Percentiles rank a stretch among this genome's conserved stretches.
Evolutionary conservation across 2,329 filamentous ascomycete genomes (phyloP).

Genomic region (Cladophialophora yegresii): DNA sequence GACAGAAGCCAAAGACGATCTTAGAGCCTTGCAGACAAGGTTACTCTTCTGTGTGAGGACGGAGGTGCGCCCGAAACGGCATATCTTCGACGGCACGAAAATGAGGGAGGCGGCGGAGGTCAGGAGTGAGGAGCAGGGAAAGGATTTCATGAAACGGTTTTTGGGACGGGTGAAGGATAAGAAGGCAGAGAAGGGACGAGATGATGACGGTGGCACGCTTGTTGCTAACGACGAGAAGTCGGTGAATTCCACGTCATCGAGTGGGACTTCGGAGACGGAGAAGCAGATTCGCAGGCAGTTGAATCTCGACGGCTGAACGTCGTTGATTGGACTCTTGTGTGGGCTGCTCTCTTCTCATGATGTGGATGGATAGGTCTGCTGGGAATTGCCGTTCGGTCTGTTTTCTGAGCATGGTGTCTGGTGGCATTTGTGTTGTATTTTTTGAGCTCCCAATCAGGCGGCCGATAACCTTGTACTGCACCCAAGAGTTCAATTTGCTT

Average conservation of each 20-base stretch:
- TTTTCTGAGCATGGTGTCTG: background rate
- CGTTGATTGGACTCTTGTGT: background rate
- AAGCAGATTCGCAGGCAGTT: constrained; percentile 27
- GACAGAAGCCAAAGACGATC: constrained; percentile 72
- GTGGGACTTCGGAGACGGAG: constrained; percentile 21
- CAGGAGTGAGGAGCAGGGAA: constrained; percentile 29
- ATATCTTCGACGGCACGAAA: constrained; percentile 41
- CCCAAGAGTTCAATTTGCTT: background rate
- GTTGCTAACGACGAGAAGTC: background rate
- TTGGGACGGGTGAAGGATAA: constrained; percentile 17
- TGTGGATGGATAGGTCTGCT: background rate
- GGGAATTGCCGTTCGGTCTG: background rate
- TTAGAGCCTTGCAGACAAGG: constrained; percentile 74
- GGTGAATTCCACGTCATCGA: background rate
- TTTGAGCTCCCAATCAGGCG: background rate
- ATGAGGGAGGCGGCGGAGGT: constrained; percentile 24
- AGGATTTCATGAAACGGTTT: constrained; percentile 33
- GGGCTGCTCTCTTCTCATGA: background rate
- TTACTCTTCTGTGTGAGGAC: constrained; percentile 71
- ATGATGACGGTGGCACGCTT: background rate
- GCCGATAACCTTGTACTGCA: background rate
- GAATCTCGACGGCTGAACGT: constrained; percentile 15
- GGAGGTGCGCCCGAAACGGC: constrained; percentile 57
- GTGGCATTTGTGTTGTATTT: background rate
- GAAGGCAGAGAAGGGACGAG: background rate